phyloP scores from a whole-genome alignment of 345 rosid species.

The Rhodomyrtus tomentosa region DNA sequence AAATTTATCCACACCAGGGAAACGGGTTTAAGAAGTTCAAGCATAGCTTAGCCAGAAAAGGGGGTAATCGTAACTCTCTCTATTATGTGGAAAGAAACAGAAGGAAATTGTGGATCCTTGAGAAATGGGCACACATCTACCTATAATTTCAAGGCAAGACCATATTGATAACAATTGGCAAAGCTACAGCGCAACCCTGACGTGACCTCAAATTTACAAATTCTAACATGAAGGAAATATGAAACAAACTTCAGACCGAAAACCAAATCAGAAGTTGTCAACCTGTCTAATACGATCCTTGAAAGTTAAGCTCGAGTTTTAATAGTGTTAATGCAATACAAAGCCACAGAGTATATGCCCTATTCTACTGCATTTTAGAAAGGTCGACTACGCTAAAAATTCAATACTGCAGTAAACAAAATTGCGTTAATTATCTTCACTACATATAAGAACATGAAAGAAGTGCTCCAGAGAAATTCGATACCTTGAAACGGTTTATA shows the following conservation, averaged over 20 bases:
- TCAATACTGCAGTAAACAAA: neutral
- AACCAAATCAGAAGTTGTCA: neutral
- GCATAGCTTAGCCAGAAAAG: neutral
- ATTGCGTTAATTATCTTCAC: neutral
- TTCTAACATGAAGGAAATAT: neutral
- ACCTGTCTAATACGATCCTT: neutral
- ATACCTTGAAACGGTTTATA: slow-evolving; percentile 77
- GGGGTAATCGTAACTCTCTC: neutral
- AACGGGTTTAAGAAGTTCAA: neutral
- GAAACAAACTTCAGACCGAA: neutral
- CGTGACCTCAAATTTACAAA: neutral
- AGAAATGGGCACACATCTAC: neutral
- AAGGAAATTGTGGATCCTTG: neutral
- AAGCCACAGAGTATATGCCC: neutral
- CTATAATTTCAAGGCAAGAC: neutral
- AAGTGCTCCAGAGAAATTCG: neutral
- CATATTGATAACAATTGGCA: neutral
- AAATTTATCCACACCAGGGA: neutral
- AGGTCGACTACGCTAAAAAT: neutral
- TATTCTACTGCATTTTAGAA: neutral
- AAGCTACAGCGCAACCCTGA: neutral
- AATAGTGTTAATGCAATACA: neutral
- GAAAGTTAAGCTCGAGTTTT: neutral
- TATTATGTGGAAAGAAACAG: neutral
- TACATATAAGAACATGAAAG: neutral